Conservation (phyloP, 2,329 filamentous ascomycete species). For the Juglanconis sp. region DNA sequence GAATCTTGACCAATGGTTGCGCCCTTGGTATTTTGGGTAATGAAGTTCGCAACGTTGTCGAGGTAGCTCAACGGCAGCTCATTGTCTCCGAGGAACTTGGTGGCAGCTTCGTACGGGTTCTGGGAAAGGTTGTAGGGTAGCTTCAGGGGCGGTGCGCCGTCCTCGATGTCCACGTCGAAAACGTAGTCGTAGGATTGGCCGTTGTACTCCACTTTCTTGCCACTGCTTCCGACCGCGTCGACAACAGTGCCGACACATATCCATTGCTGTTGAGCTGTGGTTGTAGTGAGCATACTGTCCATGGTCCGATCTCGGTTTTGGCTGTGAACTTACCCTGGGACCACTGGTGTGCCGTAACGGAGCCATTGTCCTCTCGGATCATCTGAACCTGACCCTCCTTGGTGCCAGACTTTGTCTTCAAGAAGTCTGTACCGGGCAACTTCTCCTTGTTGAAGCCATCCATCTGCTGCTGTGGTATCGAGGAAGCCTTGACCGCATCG, state of each 20-base stretch:
- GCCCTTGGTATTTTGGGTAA: conserved; percentile 83
- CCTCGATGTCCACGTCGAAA: conserved; percentile 94
- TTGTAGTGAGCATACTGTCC: conserved; percentile 22
- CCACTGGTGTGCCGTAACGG: conserved; percentile 85
- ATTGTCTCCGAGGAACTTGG: conserved; percentile 86
- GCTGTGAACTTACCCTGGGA: conserved; percentile 46
- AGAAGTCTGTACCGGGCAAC: conserved; percentile 82
- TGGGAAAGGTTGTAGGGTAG: conserved; percentile 91
- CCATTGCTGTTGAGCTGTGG: conserved; percentile 65
- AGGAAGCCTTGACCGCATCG: conserved; percentile 74
- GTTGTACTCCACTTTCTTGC: conserved; percentile 70
- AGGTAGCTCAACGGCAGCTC: conserved; percentile 83
- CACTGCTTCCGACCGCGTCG: conserved; percentile 78
- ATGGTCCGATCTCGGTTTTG: too few relatives aligned
- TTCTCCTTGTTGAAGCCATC: conserved; percentile 87
- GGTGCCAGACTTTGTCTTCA: conserved; percentile 78
- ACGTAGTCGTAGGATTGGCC: conserved; percentile 94
- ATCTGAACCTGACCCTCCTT: conserved; percentile 96
- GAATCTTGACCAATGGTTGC: conserved; percentile 70
- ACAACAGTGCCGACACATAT: conserved; percentile 91
- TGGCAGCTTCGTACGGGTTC: conserved; percentile 88
- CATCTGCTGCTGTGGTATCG: conserved; percentile 83
- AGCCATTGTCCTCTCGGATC: conserved; percentile 78
- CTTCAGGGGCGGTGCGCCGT: conserved; percentile 87
- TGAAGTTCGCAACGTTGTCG: conserved; percentile 90